Conservation (phyloP, 202 grass and related monocot genomes). For the Setaria viridis region DNA sequence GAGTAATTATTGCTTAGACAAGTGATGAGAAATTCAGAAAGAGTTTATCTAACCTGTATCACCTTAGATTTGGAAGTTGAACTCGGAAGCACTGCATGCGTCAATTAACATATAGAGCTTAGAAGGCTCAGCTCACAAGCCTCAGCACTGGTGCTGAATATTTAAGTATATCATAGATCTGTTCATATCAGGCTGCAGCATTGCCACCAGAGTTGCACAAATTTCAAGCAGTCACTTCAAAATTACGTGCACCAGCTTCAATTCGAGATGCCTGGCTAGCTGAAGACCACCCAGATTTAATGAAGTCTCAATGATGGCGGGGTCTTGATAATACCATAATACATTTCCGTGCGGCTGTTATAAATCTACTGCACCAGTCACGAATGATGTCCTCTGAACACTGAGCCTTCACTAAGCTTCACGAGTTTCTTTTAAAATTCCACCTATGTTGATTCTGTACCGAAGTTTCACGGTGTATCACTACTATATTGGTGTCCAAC, state of each 20-base stretch:
- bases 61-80: slow-evolving; percentile 6
- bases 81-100: neutral
- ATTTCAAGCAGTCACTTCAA: slow-evolving; percentile 23
- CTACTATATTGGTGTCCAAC: neutral
- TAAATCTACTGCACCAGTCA: neutral
- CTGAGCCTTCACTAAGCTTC: neutral
- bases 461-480: neutral
- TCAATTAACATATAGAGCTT: slow-evolving; percentile 3
- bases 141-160: neutral
- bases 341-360: neutral
- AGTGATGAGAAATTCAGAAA: slow-evolving; percentile 11
- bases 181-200: neutral
- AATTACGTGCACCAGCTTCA: neutral
- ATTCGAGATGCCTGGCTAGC: neutral
- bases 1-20: neutral
- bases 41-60: slow-evolving; percentile 25
- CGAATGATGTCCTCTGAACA: neutral
- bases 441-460: neutral
- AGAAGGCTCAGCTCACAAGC: slow-evolving; percentile 30
- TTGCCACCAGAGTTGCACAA: slow-evolving; percentile 9
- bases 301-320: slow-evolving; percentile 1
- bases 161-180: neutral
- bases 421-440: neutral
- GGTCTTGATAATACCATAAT: neutral
- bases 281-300: neutral